These are phyloP conservation scores for Solioccasus polychromus DNA, from an alignment of 768 basidiomycete species.

Conservation along the genomic window DNA sequence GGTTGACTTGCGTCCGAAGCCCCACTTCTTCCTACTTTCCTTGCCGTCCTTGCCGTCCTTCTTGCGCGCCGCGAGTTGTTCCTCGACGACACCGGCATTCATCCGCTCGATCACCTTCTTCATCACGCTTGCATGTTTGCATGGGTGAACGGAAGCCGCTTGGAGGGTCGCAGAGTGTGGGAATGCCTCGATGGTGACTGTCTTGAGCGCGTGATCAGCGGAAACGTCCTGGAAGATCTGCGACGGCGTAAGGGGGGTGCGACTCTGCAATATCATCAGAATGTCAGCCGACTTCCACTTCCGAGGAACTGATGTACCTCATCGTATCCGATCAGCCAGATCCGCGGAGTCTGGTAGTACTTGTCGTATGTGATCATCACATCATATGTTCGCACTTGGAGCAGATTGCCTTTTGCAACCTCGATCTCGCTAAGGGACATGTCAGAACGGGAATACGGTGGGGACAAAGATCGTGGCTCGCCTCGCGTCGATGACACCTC, in stretches of 20 bases:
- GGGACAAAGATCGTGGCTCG: conserved; percentile 22
- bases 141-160: conserved; percentile 94
- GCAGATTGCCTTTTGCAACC: conserved; percentile 73
- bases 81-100: conserved; percentile 84
- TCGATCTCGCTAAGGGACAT: conserved; percentile 49
- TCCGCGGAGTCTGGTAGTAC: conserved; percentile 97
- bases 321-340: conserved; percentile 97
- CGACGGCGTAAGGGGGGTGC: conserved; percentile 78
- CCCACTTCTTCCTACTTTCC: conserved; percentile 77
- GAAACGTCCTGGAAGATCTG: conserved; percentile 98
- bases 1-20: conserved; percentile 68
- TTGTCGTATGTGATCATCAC: conserved; percentile 99
- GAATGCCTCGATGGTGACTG: conserved; percentile 97
- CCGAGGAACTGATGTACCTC: conserved; percentile 53
- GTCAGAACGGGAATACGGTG: background rate
- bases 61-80: conserved; percentile 71
- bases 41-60: conserved; percentile 45
- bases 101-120: conserved; percentile 99
- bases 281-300: conserved; percentile 1
- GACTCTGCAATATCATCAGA: conserved; percentile 53
- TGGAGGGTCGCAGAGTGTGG: conserved; percentile 86
- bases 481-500: conserved; percentile 47
- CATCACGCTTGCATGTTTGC: conserved; percentile 99
- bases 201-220: conserved; percentile 96
- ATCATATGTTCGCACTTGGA: conserved; percentile 97